phyloP scores from a whole-genome alignment of 2,329 filamentous ascomycete species.

The Alternaria consortialis region DNA sequence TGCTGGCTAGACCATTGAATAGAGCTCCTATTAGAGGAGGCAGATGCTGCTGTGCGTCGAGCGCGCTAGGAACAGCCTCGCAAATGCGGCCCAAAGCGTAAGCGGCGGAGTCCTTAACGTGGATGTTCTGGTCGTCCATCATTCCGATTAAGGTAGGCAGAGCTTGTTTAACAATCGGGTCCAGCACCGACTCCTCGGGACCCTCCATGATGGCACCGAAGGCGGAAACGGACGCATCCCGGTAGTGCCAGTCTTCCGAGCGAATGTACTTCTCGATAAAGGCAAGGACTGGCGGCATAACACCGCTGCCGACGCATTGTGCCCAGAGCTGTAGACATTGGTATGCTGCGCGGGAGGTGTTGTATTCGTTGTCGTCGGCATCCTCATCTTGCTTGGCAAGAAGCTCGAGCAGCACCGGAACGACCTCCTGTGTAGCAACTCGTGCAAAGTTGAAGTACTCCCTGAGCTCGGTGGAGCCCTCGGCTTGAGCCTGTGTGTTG shows the following conservation, averaged over 20 bases:
- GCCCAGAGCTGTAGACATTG: slow-evolving; percentile 96
- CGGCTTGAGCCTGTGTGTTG: slow-evolving; percentile 76
- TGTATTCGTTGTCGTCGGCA: slow-evolving; percentile 96
- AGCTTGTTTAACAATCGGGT: slow-evolving; percentile 95
- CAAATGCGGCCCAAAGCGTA: slow-evolving; percentile 97
- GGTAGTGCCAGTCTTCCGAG: slow-evolving; percentile 90
- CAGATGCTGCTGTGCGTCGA: slow-evolving; percentile 84
- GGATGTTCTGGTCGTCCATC: slow-evolving; percentile 86
- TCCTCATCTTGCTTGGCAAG: slow-evolving; percentile 98
- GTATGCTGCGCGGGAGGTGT: slow-evolving; percentile 92
- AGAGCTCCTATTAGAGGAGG: slow-evolving; percentile 86
- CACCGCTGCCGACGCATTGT: slow-evolving; percentile 84
- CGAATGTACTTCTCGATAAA: slow-evolving; percentile 94
- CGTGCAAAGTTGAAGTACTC: slow-evolving; percentile 96
- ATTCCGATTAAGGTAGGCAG: slow-evolving; percentile 91
- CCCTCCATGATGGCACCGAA: slow-evolving; percentile 99
- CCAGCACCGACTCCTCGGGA: slow-evolving; percentile 88
- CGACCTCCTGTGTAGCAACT: slow-evolving; percentile 91
- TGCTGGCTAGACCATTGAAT: slow-evolving; percentile 88
- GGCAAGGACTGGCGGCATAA: slow-evolving; percentile 84
- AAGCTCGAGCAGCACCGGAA: slow-evolving; percentile 86
- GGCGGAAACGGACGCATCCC: slow-evolving; percentile 94
- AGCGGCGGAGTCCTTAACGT: slow-evolving; percentile 94
- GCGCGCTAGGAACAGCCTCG: slow-evolving; percentile 88
- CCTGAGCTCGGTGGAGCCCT: slow-evolving; percentile 83